These are phyloP conservation scores for Sporobolomyces pararoseus DNA, from an alignment of 768 basidiomycete genomes.

Conservation along the genomic window DNA sequence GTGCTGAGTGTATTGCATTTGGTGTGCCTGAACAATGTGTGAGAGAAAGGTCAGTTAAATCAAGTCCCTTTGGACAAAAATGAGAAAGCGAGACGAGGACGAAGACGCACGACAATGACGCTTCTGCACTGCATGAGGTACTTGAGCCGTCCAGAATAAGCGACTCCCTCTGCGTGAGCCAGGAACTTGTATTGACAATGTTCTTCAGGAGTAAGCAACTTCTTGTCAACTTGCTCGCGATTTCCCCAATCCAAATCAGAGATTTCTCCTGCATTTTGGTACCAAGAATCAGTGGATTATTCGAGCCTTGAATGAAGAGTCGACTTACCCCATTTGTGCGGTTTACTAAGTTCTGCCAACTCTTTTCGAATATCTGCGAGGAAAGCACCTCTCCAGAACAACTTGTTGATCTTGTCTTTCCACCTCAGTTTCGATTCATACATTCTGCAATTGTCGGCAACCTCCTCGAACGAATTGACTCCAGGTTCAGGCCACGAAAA, in stretches of 20 bases:
- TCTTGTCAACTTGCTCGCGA: slow-evolving; percentile 6
- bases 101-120: slow-evolving; percentile 27
- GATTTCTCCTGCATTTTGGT: no score
- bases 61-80: not conserved
- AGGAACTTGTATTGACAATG: slow-evolving; percentile 42
- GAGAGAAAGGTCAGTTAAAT: not conserved
- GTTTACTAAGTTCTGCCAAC: slow-evolving; percentile 21
- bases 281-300: no score
- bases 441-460: slow-evolving; percentile 27
- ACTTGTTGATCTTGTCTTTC: slow-evolving; percentile 35
- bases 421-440: slow-evolving; percentile 25
- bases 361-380: slow-evolving; percentile 39
- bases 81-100: not conserved
- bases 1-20: slow-evolving; percentile 43
- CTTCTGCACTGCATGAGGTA: slow-evolving; percentile 36
- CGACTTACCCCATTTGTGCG: slow-evolving; percentile 28
- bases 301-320: no score
- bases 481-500: slow-evolving; percentile 36
- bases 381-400: slow-evolving; percentile 38
- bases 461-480: slow-evolving; percentile 29
- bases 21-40: slow-evolving; percentile 30
- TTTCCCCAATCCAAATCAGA: slow-evolving; percentile 32
- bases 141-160: slow-evolving; percentile 40
- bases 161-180: slow-evolving; percentile 36
- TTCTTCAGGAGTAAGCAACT: slow-evolving; percentile 34